A percentile compares a stretch with the other conserved stretches of the same genome.
Conservation (phyloP, 306 rosid species). For the Citrullus mucosospermus region DNA sequence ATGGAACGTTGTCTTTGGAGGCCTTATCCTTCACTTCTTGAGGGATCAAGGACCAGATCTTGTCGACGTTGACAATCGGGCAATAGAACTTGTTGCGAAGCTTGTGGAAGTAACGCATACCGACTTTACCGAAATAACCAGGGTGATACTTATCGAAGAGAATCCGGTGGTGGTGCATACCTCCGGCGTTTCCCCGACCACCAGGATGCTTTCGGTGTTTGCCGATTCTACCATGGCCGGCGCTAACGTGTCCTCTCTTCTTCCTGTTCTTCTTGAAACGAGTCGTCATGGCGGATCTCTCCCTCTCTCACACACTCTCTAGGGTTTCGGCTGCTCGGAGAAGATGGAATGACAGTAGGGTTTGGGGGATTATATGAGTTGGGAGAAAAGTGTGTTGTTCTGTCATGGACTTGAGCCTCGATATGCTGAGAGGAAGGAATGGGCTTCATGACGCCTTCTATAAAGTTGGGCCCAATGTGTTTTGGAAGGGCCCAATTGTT, state of each 20-base stretch:
- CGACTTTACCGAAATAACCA: conserved; percentile 77
- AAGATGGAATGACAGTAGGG: conserved; percentile 3
- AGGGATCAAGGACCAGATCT: conserved; percentile 63
- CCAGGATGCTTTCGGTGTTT: conserved; percentile 89
- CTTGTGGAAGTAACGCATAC: conserved; percentile 81
- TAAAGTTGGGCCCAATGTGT: background rate
- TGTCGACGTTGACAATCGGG: conserved; percentile 76
- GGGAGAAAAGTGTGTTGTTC: background rate
- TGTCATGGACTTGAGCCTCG: background rate
- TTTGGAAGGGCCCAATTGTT: background rate
- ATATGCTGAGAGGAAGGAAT: background rate
- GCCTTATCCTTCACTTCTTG: conserved; percentile 61
- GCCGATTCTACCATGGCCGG: conserved; percentile 77
- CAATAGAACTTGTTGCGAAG: conserved; percentile 63
- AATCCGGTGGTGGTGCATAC: conserved; percentile 91
- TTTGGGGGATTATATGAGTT: conserved; percentile 10
- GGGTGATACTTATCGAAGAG: conserved; percentile 91
- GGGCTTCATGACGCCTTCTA: background rate
- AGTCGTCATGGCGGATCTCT: conserved; percentile 48
- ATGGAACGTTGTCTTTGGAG: conserved; percentile 41
- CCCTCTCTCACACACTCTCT: background rate
- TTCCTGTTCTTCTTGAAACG: conserved; percentile 82
- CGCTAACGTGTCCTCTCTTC: conserved; percentile 93
- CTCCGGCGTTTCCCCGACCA: conserved; percentile 88
- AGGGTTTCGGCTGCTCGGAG: conserved; percentile 30